These are phyloP conservation scores for Tolypocladium tundrense DNA, from an alignment of 2,329 filamentous ascomycete genomes.

Conservation along the genomic window DNA sequence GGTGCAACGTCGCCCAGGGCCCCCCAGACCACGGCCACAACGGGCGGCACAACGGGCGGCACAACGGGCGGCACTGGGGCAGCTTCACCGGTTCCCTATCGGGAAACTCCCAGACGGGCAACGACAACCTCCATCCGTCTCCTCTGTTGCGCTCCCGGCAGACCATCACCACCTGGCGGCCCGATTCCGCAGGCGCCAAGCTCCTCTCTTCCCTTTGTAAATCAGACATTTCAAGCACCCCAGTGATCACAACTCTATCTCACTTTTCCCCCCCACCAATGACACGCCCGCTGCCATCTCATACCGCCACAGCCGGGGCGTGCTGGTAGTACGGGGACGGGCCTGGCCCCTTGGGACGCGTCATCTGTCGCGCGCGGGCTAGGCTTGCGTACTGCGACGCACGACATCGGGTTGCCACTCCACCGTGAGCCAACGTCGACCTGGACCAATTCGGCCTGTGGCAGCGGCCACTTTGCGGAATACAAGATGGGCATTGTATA, in stretches of 20 bases:
- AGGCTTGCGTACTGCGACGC: not conserved
- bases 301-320: not conserved
- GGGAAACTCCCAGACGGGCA: too few species aligned
- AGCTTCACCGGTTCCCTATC: too few species aligned
- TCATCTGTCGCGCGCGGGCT: not conserved
- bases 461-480: not conserved
- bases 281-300: not conserved
- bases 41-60: too few species aligned
- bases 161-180: too few species aligned
- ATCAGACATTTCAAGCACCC: not conserved
- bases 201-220: not conserved
- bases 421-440: not conserved
- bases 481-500: not conserved
- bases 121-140: too few species aligned
- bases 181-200: too few species aligned
- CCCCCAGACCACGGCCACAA: too few species aligned
- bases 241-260: not conserved
- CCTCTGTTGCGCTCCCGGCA: too few species aligned
- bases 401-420: not conserved
- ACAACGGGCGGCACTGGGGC: too few species aligned
- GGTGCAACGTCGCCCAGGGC: too few species aligned
- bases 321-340: not conserved
- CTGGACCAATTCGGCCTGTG: not conserved
- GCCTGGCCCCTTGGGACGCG: not conserved
- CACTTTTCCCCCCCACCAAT: not conserved